Base-by-base conservation (phyloP, 2,329 filamentous ascomycete genomes). In the Ophiostoma piceae region DNA sequence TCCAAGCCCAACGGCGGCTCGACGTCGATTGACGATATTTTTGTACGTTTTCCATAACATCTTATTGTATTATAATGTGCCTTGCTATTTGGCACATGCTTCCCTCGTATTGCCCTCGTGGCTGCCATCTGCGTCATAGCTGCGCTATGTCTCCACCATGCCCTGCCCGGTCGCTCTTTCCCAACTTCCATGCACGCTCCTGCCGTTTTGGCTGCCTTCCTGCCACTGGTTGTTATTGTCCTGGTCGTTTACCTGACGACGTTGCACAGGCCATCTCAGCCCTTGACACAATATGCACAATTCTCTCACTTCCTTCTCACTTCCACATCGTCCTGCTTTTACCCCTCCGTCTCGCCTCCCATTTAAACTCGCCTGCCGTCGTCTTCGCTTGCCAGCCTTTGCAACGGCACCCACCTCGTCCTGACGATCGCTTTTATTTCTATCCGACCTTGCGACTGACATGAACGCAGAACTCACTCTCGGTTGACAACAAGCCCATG, bases 391-490 rank as follows among this genome's bases (percentile, higher is more conserved):
- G 9, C 16, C 43, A 37, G 69, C 60, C 73, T 68, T 37, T 60
- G 66, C 32, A 12, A 12, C 19, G 16, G 7, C 32, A 9, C n/a
- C 7, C 32, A 35, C 60, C 19, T 64, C 29, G 7, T 62, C 14
- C 16, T 26, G 29, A 26, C 60, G 6, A 64, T n/a, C 29, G 6
- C 57, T 14, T 29, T 29, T 64, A 47, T 80, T 76, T 81, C 14
- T 32, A 16, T 69, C n/a, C 37, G 19, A 11, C 29, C 16, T 43
- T 8, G 14, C 67, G n/a, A 65, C 71, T 71, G 32, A 71, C 67
- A 19, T 43, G 39, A 35, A 32, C 75, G 71, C 78, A 92, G 91
- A 87, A 87, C 76, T 88, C 88, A 69, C 82, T 93, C 73, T 88
- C 84, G 7, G 81, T 93, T 64, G 86, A 90, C 70, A 88, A 92